Percentiles rank a stretch among this genome's conserved stretches.
phyloP scores from a whole-genome alignment of 108 stramenopile species.

The Cyclotella atomus region DNA sequence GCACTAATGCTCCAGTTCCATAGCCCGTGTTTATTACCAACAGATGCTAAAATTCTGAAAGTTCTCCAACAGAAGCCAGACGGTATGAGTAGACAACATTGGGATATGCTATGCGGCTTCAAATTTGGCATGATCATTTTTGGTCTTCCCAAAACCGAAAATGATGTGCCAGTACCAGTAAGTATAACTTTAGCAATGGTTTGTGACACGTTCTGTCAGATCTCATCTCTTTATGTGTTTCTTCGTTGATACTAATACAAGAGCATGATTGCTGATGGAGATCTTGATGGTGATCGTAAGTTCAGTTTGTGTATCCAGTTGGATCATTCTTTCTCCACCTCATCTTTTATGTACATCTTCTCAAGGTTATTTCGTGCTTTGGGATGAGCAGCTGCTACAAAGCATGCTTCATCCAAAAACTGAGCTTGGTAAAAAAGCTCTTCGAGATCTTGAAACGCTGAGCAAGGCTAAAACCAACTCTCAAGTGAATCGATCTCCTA shows the following conservation, averaged over 20 bases:
- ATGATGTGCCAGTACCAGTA: background rate
- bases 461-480: background rate
- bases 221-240: background rate
- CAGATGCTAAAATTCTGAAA: slow-evolving; percentile 34
- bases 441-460: slow-evolving; percentile 15
- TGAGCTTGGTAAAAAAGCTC: slow-evolving; percentile 11
- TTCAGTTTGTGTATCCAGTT: background rate
- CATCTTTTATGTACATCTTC: background rate
- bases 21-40: slow-evolving; percentile 19
- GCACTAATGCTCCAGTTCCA: background rate
- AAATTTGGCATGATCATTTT: slow-evolving; percentile 39
- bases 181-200: too few species aligned
- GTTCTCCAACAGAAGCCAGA: slow-evolving; percentile 27
- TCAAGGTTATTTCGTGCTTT: slow-evolving; percentile 20
- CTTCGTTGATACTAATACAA: background rate
- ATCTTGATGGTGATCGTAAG: slow-evolving; percentile 37
- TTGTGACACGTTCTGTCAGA: too few species aligned
- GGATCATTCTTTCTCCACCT: background rate
- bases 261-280: slow-evolving; percentile 25
- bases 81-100: slow-evolving; percentile 24
- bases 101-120: slow-evolving; percentile 25
- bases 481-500: slow-evolving; percentile 6
- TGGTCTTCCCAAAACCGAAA: slow-evolving; percentile 9
- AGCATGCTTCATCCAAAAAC: slow-evolving; percentile 5
- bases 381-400: slow-evolving; percentile 21